Evolutionary conservation across 2,329 filamentous ascomycete species (phyloP).

Genomic region (Talaromyces rugulosus): DNA sequence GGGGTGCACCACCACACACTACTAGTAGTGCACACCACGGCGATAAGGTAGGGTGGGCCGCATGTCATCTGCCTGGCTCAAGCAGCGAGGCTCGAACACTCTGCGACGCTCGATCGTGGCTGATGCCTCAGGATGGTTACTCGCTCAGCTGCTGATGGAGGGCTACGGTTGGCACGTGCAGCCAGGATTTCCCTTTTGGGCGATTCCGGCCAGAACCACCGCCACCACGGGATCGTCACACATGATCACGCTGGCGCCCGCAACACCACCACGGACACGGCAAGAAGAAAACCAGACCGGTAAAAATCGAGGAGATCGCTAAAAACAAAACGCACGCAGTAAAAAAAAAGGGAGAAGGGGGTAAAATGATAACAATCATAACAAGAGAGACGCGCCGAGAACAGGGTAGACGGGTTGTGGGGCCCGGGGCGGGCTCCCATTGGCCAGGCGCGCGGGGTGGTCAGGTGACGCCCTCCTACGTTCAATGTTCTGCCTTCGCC

Average conservation of each 20-base stretch:
- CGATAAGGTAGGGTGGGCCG: neutral
- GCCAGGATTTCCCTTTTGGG: constrained; percentile 3
- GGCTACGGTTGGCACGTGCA: constrained; percentile 16
- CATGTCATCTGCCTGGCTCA: neutral
- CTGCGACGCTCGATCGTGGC: neutral
- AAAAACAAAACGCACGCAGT: neutral
- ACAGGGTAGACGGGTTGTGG: neutral
- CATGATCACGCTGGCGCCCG: constrained; percentile 24
- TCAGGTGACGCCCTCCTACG: constrained; percentile 27
- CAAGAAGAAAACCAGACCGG: neutral
- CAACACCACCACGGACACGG: neutral
- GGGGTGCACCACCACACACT: neutral
- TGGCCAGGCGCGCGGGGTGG: constrained; percentile 9
- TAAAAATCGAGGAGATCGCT: neutral
- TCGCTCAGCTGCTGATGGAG: constrained; percentile 9
- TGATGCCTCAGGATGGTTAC: constrained; percentile 9
- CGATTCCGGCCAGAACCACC: constrained; percentile 11
- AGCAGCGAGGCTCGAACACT: neutral
- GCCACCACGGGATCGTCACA: constrained; percentile 37
- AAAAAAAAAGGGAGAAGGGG: neutral
- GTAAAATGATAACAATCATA: neutral
- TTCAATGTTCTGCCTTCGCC: constrained; percentile 17
- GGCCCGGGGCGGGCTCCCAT: neutral
- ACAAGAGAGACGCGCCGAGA: neutral
- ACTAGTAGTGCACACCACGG: neutral